These are phyloP conservation scores for Chrysanthemum lavandulifolium DNA, from an alignment of 129 eudicot species.

Conservation along the genomic window DNA sequence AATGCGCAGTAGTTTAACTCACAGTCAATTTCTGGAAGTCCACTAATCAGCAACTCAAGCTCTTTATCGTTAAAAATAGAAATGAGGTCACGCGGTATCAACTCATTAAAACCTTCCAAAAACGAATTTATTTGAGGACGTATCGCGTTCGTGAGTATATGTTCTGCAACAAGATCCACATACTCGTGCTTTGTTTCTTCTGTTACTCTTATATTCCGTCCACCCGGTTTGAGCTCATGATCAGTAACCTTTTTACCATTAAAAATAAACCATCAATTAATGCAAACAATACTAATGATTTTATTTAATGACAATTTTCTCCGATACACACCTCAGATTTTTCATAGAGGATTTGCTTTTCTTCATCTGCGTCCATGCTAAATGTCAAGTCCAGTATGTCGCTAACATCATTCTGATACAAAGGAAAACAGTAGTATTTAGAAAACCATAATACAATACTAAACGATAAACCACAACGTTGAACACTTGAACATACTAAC, in stretches of 20 bases:
- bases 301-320: neutral
- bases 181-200: slow-evolving; percentile 99
- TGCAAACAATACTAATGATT: neutral
- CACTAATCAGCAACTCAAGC: slow-evolving; percentile 94
- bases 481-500: slow-evolving; percentile 32
- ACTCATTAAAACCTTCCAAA: slow-evolving; percentile 86
- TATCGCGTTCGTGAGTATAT: slow-evolving; percentile 91
- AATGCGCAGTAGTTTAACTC: slow-evolving; percentile 30
- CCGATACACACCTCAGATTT: slow-evolving; percentile 70
- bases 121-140: slow-evolving; percentile 95
- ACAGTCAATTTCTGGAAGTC: slow-evolving; percentile 98
- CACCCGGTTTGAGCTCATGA: slow-evolving; percentile 98
- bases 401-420: slow-evolving; percentile 83
- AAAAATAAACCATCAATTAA: neutral
- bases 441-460: neutral
- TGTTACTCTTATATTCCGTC: slow-evolving; percentile 90
- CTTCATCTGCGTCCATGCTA: slow-evolving; percentile 99
- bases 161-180: slow-evolving; percentile 99
- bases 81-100: slow-evolving; percentile 82
- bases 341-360: slow-evolving; percentile 91
- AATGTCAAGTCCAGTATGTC: slow-evolving; percentile 92
- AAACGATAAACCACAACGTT: neutral
- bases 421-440: neutral
- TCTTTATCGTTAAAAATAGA: slow-evolving; percentile 96
- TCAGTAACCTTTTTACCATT: slow-evolving; percentile 72